Evolutionary conservation across 768 basidiomycete genomes (phyloP), one percentile per base, ranked within the genome.

Genomic region (Lactarius vividus): DNA sequence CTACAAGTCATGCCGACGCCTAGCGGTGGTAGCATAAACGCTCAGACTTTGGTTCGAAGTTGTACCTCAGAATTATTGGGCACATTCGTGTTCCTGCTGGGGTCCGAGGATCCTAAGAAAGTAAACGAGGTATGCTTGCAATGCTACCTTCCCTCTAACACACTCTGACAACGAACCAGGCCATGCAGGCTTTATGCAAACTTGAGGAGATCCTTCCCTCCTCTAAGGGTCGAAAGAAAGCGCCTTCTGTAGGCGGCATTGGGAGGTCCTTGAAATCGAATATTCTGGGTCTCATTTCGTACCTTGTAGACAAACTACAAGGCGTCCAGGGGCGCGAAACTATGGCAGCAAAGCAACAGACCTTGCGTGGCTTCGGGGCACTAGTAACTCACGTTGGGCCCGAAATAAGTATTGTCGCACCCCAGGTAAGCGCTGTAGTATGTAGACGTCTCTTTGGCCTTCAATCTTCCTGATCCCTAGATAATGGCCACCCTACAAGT

Each of bases 401-500:
- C 8, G 79, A 84, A 0, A 88, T 96, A 70, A 83, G 81, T 53
- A 85, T 84, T 55, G 88, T 94, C 61, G 88, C 93, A 4, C 93
- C 94, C 23, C 96, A 98, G 86, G 96, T 94, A 71, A 23, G 62
- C 63, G 35, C 4, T 23, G 63, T 10, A 39, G 37, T 61, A 53
- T 37, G 35, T 23, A 42, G 16, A 16, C 40, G 52, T 66, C 33
- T 65, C 70, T 1, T 71, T 70, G 53, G 59, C 53, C 13, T 29
- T 62, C 26, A 33, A 35, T 63, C 37, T 44, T 16, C 10, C 66
- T 62, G 42, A 42, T 16, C 10, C 65, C 29, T 70, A 99, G 96
- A 88, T 98, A 70, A 94, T 98, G 91, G 94, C 96, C 0, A 94
- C 91, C 20, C 83, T 99, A 44, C 96, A 98, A 77, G 94, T 91